Conservation (phyloP, 129 eudicot genomes). For the Erigeron canadensis region DNA sequence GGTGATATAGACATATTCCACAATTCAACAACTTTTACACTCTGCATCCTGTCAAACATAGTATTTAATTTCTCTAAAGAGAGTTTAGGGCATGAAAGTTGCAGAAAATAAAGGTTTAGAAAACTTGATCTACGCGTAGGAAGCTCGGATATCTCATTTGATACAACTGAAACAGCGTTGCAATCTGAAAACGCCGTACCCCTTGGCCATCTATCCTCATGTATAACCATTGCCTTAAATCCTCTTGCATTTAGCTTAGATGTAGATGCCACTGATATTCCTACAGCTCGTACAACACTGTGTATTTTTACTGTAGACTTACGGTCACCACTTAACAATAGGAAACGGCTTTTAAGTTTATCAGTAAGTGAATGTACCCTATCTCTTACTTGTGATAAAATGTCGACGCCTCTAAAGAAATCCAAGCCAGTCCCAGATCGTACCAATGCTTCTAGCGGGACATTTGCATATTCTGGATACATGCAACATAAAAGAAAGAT, state of each 20-base stretch:
- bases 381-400: slow-evolving; percentile 25
- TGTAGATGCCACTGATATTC: slow-evolving; percentile 37
- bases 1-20: slow-evolving; percentile 32
- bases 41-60: slow-evolving; percentile 27
- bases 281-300: slow-evolving; percentile 40
- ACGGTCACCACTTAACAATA: slow-evolving; percentile 29
- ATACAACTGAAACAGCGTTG: slow-evolving; percentile 35
- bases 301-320: slow-evolving; percentile 41
- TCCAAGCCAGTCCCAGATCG: slow-evolving; percentile 35
- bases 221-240: slow-evolving; percentile 31
- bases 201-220: slow-evolving; percentile 39
- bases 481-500: slow-evolving; percentile 38
- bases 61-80: slow-evolving; percentile 29
- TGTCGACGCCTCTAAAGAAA: slow-evolving; percentile 20
- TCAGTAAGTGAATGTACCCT: slow-evolving; percentile 33
- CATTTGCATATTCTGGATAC: slow-evolving; percentile 44
- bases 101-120: slow-evolving; percentile 32
- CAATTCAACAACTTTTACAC: slow-evolving; percentile 31
- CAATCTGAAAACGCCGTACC: slow-evolving; percentile 14
- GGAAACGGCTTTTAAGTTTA: slow-evolving; percentile 31
- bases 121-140: slow-evolving; percentile 29
- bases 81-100: slow-evolving; percentile 32
- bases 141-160: slow-evolving; percentile 35
- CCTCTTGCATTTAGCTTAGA: slow-evolving; percentile 12
- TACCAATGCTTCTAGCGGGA: slow-evolving; percentile 39